These are phyloP conservation scores for Aspergillus eucalypticola DNA, from an alignment of 2,329 filamentous ascomycete genomes.

Conservation along the genomic window DNA sequence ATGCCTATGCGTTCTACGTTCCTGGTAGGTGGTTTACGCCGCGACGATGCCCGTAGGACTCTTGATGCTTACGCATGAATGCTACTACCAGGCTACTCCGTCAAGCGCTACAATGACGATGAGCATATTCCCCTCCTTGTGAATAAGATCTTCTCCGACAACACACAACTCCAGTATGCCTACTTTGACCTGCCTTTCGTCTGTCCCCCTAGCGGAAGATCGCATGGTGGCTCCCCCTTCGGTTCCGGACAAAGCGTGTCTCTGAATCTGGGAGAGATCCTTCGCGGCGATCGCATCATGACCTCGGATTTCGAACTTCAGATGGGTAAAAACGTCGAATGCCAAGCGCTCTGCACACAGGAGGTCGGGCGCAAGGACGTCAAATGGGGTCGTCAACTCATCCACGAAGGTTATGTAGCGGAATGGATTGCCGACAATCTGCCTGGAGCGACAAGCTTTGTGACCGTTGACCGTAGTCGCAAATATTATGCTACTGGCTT, in stretches of 20 bases:
- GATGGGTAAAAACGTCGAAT: slow-evolving; percentile 75
- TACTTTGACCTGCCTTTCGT: slow-evolving; percentile 88
- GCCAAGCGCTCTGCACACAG: slow-evolving; percentile 69
- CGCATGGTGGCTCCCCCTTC: slow-evolving; percentile 65
- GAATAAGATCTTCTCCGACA: slow-evolving; percentile 89
- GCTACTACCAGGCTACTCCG: slow-evolving; percentile 70
- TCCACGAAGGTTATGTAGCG: slow-evolving; percentile 77
- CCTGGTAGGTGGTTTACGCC: slow-evolving; percentile 61
- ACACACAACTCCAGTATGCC: slow-evolving; percentile 86
- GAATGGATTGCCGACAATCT: slow-evolving; percentile 95
- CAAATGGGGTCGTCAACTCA: slow-evolving; percentile 68
- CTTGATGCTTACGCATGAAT: not conserved
- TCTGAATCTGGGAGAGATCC: slow-evolving; percentile 81
- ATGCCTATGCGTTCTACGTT: slow-evolving; percentile 74
- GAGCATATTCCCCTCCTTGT: slow-evolving; percentile 82
- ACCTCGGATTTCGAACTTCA: slow-evolving; percentile 79
- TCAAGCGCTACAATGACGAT: slow-evolving; percentile 74
- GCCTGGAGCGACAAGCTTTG: slow-evolving; percentile 83
- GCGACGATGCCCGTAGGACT: not conserved
- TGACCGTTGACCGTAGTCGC: slow-evolving; percentile 77
- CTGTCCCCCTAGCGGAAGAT: slow-evolving; percentile 72
- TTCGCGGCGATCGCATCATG: slow-evolving; percentile 82
- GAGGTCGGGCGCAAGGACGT: slow-evolving; percentile 66
- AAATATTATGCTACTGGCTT: slow-evolving; percentile 92
- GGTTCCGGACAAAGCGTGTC: slow-evolving; percentile 76